Evolutionary conservation across 768 basidiomycete genomes (phyloP).

Genomic region (Kwoniella pini): DNA sequence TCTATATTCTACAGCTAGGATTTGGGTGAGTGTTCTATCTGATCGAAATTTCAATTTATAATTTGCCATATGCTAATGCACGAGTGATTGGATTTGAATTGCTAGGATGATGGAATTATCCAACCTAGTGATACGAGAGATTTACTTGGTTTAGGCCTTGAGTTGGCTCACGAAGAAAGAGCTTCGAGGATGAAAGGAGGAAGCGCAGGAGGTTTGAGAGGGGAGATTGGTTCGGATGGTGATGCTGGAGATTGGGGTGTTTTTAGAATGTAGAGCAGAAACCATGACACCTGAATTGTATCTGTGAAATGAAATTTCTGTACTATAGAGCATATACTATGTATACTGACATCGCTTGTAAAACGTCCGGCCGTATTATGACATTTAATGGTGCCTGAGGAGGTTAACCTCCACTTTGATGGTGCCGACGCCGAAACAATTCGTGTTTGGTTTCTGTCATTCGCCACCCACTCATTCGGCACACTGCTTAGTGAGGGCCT

Average conservation of each 20-base stretch:
- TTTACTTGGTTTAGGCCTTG: slow-evolving; percentile 82
- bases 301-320: too few relatives aligned
- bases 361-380: slow-evolving; percentile 1
- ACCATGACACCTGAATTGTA: too few relatives aligned
- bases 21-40: slow-evolving; percentile 63
- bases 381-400: too few relatives aligned
- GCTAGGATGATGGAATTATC: slow-evolving; percentile 62
- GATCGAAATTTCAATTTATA: background rate
- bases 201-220: slow-evolving; percentile 54
- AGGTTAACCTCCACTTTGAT: background rate
- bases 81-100: slow-evolving; percentile 7
- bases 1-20: slow-evolving; percentile 81
- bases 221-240: slow-evolving; percentile 60
- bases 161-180: slow-evolving; percentile 60
- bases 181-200: slow-evolving; percentile 58
- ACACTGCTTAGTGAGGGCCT: background rate
- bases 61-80: too few relatives aligned
- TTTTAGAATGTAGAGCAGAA: slow-evolving; percentile 91
- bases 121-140: slow-evolving; percentile 84
- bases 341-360: too few relatives aligned
- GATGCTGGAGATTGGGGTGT: slow-evolving; percentile 67
- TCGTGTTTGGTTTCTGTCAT: slow-evolving; percentile 7
- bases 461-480: slow-evolving; percentile 9
- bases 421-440: slow-evolving; percentile 12
- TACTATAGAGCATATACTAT: too few relatives aligned